These are phyloP conservation scores for Fraxinus sp. DNA, from an alignment of 305 asterid species.

Conservation along the genomic window DNA sequence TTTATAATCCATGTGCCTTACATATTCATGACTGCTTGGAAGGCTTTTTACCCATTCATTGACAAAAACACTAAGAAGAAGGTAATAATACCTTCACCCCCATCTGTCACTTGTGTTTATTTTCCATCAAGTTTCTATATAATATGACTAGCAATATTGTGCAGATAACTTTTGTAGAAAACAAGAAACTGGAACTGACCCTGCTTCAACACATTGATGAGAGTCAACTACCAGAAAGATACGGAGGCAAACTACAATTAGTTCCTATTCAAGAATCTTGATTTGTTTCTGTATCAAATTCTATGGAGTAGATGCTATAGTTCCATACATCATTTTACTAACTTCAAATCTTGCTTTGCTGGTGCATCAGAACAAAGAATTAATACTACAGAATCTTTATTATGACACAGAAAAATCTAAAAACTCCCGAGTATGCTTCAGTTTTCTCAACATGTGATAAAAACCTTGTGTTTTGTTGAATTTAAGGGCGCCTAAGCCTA, in stretches of 20 bases:
- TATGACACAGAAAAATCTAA: not conserved
- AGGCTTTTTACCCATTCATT: constrained; percentile 48
- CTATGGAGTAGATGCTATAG: not conserved
- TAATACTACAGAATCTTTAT: not conserved
- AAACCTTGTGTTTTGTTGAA: not conserved
- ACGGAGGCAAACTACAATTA: constrained; percentile 56
- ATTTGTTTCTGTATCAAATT: not conserved
- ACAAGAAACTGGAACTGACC: constrained; percentile 49
- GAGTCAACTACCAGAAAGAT: constrained; percentile 55
- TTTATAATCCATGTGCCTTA: constrained; percentile 61
- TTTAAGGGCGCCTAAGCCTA: not conserved
- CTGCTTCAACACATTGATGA: constrained; percentile 57
- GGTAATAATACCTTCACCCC: constrained; percentile 26
- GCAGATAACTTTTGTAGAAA: constrained; percentile 63
- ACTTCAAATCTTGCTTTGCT: not conserved
- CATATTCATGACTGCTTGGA: constrained; percentile 81
- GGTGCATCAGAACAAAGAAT: not conserved
- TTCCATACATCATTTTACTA: not conserved
- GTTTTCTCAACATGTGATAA: not conserved
- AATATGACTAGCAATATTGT: not conserved
- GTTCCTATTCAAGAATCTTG: constrained; percentile 68
- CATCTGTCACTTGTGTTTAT: not conserved
- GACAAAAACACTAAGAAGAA: constrained; percentile 54
- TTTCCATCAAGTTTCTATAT: not conserved
- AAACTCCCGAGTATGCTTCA: not conserved